Evolutionary conservation across 768 basidiomycete species (phyloP).

Genomic region (Solioccasus polychromus): DNA sequence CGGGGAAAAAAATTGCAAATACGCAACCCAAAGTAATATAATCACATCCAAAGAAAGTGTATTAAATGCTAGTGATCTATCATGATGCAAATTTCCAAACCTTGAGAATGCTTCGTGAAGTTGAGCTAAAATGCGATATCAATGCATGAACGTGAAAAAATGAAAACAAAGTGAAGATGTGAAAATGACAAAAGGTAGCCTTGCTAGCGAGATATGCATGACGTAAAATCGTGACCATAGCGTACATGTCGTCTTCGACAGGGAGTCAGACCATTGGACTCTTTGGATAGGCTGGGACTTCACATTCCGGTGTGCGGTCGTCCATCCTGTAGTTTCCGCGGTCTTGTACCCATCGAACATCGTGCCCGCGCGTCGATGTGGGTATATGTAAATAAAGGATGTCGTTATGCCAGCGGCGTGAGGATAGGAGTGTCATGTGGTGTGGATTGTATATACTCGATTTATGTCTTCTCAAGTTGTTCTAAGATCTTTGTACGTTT

Average conservation of each 20-base stretch:
- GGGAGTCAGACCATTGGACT: too few relatives aligned
- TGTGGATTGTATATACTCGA: not conserved
- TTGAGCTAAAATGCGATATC: too few relatives aligned
- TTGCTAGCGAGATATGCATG: constrained; percentile 11
- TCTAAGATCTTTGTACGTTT: too few relatives aligned
- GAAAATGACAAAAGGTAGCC: not conserved
- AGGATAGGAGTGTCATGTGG: not conserved
- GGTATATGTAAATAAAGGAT: not conserved
- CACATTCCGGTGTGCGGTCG: not conserved
- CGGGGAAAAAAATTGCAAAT: constrained; percentile 3
- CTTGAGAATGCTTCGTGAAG: too few relatives aligned
- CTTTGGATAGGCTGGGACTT: too few relatives aligned
- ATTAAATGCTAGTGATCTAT: constrained; percentile 22
- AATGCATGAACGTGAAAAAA: too few relatives aligned
- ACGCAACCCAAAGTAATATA: too few relatives aligned
- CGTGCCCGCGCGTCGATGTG: constrained; percentile 12
- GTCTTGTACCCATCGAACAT: constrained; percentile 22
- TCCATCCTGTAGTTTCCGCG: not conserved
- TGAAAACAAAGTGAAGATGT: too few relatives aligned
- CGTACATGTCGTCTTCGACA: too few relatives aligned
- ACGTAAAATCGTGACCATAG: too few relatives aligned
- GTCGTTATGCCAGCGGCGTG: not conserved
- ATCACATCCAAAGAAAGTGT: constrained; percentile 23
- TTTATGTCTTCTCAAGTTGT: too few relatives aligned
- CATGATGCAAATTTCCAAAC: too few relatives aligned